phyloP scores from a whole-genome alignment of 192 early-diverging fungal species.

The Coemansia sp. region DNA sequence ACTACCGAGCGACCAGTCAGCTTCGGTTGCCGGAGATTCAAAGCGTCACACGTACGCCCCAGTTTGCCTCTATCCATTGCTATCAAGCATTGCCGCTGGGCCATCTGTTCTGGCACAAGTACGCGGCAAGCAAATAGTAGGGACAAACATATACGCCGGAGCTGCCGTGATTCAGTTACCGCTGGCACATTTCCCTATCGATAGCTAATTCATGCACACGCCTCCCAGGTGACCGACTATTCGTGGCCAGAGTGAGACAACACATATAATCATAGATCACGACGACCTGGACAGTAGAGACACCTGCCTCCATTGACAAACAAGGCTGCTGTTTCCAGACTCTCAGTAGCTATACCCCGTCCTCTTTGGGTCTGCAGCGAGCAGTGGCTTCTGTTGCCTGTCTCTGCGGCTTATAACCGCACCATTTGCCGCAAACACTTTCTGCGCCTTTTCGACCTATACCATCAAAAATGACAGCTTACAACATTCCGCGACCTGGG shows the following conservation, averaged over 20 bases:
- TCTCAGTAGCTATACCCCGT: neutral
- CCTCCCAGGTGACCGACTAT: neutral
- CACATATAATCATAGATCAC: neutral
- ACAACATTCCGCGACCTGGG: neutral
- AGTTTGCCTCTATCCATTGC: neutral
- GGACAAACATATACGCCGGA: neutral
- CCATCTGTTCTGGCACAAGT: neutral
- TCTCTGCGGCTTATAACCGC: conserved; percentile 3
- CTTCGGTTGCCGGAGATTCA: neutral
- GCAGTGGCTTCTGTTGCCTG: neutral
- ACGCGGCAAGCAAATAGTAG: neutral
- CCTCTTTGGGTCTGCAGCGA: neutral
- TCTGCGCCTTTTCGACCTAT: neutral
- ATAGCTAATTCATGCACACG: neutral
- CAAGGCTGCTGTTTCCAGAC: conserved; percentile 1
- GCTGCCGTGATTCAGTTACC: neutral
- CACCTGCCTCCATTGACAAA: neutral
- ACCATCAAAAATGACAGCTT: neutral
- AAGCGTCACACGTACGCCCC: neutral
- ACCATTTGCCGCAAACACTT: neutral
- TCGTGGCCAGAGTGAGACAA: neutral
- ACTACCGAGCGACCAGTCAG: neutral
- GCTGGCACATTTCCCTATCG: neutral
- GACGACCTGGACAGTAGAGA: conserved; percentile 1
- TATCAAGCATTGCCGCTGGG: neutral